phyloP scores from a whole-genome alignment of 805 yeast genomes.

The Ogataea corticis region DNA sequence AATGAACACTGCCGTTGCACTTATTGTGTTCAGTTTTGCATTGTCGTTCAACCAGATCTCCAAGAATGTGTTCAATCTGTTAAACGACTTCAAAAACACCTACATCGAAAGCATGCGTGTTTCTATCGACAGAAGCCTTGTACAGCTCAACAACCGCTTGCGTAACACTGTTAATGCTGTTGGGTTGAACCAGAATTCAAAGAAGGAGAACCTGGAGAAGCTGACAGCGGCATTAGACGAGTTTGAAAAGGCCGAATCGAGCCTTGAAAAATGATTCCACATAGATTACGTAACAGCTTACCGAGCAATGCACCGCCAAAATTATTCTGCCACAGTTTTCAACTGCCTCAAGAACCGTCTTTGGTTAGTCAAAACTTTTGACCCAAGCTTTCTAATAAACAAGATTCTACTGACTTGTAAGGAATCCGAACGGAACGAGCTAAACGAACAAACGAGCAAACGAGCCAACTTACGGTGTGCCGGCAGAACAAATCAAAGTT shows the following conservation, averaged over 20 bases:
- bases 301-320: not conserved
- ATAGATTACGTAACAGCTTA: not conserved
- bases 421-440: not conserved
- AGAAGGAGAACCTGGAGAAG: conserved; percentile 10
- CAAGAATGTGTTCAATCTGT: conserved; percentile 17
- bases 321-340: no score
- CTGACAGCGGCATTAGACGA: conserved; percentile 14
- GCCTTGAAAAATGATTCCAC: conserved; percentile 5
- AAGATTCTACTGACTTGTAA: not conserved
- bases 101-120: conserved; percentile 28
- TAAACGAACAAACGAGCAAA: no score
- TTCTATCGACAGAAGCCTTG: conserved; percentile 27
- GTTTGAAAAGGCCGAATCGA: conserved; percentile 13
- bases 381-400: no score
- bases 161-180: conserved; percentile 16
- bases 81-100: conserved; percentile 26
- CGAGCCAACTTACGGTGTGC: no score
- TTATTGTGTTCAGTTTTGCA: conserved; percentile 30
- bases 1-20: conserved; percentile 30
- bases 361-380: no score
- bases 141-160: conserved; percentile 21
- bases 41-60: conserved; percentile 29
- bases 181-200: conserved; percentile 15
- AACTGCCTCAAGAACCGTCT: no score
- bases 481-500: no score